Evolutionary conservation across 139 green algal genomes (phyloP).

Genomic region (Trebouxia sp.): DNA sequence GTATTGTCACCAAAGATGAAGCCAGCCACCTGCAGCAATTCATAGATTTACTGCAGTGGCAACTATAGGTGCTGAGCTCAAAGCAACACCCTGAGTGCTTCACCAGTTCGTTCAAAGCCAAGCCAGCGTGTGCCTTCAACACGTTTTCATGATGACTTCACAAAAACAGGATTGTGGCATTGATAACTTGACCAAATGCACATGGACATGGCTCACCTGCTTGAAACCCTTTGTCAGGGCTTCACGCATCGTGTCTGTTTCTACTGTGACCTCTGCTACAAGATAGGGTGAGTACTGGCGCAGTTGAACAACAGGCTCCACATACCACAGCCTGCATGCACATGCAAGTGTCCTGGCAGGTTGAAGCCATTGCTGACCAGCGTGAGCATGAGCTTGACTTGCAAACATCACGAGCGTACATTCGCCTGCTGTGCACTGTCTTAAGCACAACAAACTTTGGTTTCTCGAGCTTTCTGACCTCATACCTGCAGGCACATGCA

Average conservation of each 20-base stretch:
- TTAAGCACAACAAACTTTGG: background rate
- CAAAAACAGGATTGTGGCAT: too few relatives aligned
- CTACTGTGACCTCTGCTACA: constrained; percentile 49
- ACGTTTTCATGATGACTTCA: too few relatives aligned
- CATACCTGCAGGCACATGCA: background rate
- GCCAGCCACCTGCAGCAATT: constrained; percentile 43
- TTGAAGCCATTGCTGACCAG: too few relatives aligned
- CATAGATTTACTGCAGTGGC: too few relatives aligned
- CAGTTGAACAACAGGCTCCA: constrained; percentile 33
- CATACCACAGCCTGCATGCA: constrained; percentile 11
- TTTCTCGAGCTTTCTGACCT: constrained; percentile 23
- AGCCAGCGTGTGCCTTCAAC: too few relatives aligned
- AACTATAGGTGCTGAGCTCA: too few relatives aligned
- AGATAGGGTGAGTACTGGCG: constrained; percentile 54
- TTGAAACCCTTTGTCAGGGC: constrained; percentile 49
- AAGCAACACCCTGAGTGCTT: too few relatives aligned
- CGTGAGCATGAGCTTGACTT: too few relatives aligned
- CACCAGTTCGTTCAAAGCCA: too few relatives aligned
- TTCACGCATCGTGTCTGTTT: constrained; percentile 38
- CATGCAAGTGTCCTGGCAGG: too few relatives aligned
- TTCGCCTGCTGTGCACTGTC: background rate
- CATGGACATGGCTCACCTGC: too few relatives aligned
- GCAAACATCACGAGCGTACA: background rate
- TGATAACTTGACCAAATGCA: background rate
- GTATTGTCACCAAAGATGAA: constrained; percentile 76